A percentile compares a stretch with the other conserved stretches of the same genome.
phyloP scores from a whole-genome alignment of 805 yeast species.

The Teunomyces atbi region DNA sequence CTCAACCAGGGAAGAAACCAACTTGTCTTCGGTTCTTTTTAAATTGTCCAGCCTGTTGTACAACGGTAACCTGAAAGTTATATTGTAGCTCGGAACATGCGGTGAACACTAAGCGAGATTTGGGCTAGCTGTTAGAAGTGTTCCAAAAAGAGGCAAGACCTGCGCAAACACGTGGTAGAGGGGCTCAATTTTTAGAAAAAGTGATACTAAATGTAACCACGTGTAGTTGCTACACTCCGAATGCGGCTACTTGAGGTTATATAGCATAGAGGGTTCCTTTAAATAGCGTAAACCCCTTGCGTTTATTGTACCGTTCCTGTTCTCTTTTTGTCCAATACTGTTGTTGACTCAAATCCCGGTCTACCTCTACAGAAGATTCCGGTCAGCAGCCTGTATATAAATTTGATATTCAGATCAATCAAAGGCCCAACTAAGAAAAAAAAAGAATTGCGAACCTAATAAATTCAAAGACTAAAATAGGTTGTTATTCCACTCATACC shows the following conservation, averaged over 20 bases:
- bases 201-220: neutral
- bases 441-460: neutral
- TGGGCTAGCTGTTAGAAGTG: neutral
- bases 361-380: neutral
- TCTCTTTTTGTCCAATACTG: neutral
- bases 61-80: too few species aligned
- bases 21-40: too few species aligned
- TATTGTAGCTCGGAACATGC: neutral
- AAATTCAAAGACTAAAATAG: neutral
- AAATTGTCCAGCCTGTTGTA: too few species aligned
- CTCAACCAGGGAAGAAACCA: too few species aligned
- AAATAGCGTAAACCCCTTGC: too few species aligned
- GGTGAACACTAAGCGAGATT: neutral
- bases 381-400: neutral
- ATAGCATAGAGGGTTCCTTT: too few species aligned
- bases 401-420: neutral
- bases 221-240: neutral
- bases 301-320: neutral
- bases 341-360: neutral
- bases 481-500: neutral
- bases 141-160: neutral
- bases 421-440: neutral
- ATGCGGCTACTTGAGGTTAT: neutral
- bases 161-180: conserved; percentile 1
- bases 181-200: neutral